Evolutionary conservation across 2,329 filamentous ascomycete genomes (phyloP), one percentile per base, ranked within the genome.

Genomic region (Exophiala lecanii-corni): DNA sequence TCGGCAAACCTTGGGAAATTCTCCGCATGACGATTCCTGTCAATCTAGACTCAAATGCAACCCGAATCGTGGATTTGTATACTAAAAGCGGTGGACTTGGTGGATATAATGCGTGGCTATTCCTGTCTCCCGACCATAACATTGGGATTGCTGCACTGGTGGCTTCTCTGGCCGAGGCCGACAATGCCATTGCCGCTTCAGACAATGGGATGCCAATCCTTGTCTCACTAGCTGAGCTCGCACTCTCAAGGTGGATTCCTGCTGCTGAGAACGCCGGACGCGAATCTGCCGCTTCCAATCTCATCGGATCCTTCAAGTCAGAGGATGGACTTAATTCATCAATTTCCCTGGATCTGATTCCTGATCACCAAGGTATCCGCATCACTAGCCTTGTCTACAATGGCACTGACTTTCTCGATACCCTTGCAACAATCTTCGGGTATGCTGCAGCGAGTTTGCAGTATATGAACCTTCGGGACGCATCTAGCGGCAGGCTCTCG

Each of bases 1-100:
- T 71, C 1, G 66, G 68, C 5, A 62, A 63, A 19, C 71, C 71
- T 1, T 73, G 70, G 70, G 70, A 70, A 10, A 62, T 72, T 30
- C 37, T 49, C 13, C 51, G 50, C 7, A 36, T 45, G 36, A 21
- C 39, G n/a, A 20, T 45, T 19, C 36, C 42, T 10, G 36, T 45
- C 19, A n/a, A 10, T 9, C 26, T 19, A 19, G 42, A 21, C 9
- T 45, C 42, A 15, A 45, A 35, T 2, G 19, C 21, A 4, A 42
- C 45, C 31, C 47, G 50, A 9, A 21, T 57, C 2, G 49, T 61
- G 3, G 61, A 67, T 48, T 5, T 68, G 1, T 70, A 68, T 41
- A 64, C 63, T 16, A 71, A 74, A 53, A 53, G 59, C 2, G 66
- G 70, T 4, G 60, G 68, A 41, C 53, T 69, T 5, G 62, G 65